phyloP scores from a whole-genome alignment of 1,284 basidiomycete genomes.

The Cronartium ribicola region DNA sequence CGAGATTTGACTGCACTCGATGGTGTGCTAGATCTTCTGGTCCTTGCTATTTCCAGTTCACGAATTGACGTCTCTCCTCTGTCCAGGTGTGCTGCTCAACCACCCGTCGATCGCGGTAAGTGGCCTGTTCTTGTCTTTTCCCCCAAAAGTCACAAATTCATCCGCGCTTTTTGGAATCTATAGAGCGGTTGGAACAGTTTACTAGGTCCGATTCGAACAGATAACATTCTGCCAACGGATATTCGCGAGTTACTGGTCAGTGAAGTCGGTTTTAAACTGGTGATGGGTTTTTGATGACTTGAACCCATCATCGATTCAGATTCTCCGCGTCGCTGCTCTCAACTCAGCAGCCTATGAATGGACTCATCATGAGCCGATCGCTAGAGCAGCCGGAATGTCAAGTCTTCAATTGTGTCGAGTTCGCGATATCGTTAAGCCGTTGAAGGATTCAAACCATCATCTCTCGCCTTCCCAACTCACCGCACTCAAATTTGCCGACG shows the following conservation, averaged over 20 bases:
- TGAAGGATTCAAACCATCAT: conserved; percentile 44
- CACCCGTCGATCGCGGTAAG: conserved; percentile 18
- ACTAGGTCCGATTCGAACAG: conserved; percentile 53
- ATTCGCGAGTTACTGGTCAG: conserved; percentile 54
- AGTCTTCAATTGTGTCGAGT: conserved; percentile 52
- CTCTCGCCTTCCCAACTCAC: conserved; percentile 50
- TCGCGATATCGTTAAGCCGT: conserved; percentile 49
- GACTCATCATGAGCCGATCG: conserved; percentile 53
- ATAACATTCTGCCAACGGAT: conserved; percentile 53
- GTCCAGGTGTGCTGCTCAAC: conserved; percentile 14
- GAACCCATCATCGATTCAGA: conserved; percentile 45
- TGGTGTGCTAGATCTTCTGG: background rate
- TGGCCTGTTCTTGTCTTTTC: background rate
- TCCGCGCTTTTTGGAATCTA: background rate
- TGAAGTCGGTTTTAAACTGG: background rate
- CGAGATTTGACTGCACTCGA: conserved; percentile 18
- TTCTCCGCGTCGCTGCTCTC: conserved; percentile 54
- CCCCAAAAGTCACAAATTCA: background rate
- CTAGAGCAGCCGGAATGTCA: conserved; percentile 52
- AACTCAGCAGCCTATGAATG: conserved; percentile 55
- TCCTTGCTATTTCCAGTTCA: too few relatives aligned
- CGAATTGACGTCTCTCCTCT: background rate
- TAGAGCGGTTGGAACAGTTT: conserved; percentile 54
- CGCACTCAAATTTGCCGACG: conserved; percentile 53
- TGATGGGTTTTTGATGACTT: background rate